phyloP scores from a whole-genome alignment of 371 early-diverging fungal genomes.

The Vairimorpha necatrix region DNA sequence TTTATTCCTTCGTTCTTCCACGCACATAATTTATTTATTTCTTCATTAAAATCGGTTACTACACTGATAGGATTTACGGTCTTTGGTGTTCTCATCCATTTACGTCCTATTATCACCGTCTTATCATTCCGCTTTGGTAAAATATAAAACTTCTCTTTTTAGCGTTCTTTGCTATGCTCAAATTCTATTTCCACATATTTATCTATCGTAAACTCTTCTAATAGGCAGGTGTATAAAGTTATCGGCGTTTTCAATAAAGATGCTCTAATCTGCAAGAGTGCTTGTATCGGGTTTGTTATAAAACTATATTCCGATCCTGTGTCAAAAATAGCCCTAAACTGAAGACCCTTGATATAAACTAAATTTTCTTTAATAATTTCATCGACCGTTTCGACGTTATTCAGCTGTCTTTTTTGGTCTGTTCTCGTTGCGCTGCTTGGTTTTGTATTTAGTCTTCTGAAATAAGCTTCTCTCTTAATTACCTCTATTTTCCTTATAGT shows the following conservation, averaged over 20 bases:
- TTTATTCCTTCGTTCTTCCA: background rate
- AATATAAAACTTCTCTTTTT: background rate
- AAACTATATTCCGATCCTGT: background rate
- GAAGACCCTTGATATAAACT: background rate
- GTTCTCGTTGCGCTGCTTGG: no score
- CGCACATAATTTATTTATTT: background rate
- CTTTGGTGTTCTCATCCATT: background rate
- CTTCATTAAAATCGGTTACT: background rate
- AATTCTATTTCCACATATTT: background rate
- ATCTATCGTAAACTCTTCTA: background rate
- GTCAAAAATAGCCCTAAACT: background rate
- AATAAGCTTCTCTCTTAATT: no score
- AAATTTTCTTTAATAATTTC: background rate
- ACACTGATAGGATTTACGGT: no score
- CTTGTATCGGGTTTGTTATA: background rate
- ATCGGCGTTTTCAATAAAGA: no score
- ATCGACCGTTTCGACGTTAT: background rate
- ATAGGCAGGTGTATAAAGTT: no score
- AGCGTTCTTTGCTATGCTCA: background rate
- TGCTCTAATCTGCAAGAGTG: no score
- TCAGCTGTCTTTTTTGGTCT: no score
- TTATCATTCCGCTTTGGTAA: constrained; percentile 3
- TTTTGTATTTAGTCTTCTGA: no score
- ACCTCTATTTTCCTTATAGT: no score
- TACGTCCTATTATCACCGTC: background rate